These are phyloP conservation scores for Mortierella sp. DNA, from an alignment of 371 early-diverging fungal genomes.

Conservation along the genomic window DNA sequence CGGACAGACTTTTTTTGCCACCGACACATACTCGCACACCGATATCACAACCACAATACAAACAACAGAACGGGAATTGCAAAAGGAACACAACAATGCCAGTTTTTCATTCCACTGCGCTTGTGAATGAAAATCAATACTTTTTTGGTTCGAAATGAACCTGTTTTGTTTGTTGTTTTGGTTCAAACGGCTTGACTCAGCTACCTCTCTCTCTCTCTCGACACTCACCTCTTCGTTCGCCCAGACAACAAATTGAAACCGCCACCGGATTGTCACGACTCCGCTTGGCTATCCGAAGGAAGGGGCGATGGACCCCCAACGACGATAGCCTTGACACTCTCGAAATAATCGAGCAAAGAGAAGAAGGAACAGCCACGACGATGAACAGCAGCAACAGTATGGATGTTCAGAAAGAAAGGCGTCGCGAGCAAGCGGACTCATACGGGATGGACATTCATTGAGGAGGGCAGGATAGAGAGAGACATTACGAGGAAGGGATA, in stretches of 20 bases:
- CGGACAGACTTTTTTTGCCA: not conserved
- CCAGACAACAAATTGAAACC: slow-evolving; percentile 9
- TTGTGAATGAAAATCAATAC: not conserved
- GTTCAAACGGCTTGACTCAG: not conserved
- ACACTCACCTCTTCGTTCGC: not conserved
- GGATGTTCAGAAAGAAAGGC: not conserved
- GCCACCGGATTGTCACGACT: not conserved
- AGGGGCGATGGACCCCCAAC: not conserved
- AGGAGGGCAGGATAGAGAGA: slow-evolving; percentile 6
- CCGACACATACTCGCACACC: not conserved
- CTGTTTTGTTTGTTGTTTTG: not conserved
- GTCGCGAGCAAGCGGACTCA: too few relatives aligned
- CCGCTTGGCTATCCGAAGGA: not conserved
- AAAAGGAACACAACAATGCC: not conserved
- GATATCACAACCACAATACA: not conserved
- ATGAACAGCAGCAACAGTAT: not conserved
- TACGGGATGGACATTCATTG: too few relatives aligned
- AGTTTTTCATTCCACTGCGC: not conserved
- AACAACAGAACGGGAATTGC: not conserved
- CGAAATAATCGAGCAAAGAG: too few relatives aligned
- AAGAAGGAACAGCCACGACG: not conserved
- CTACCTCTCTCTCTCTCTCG: not conserved
- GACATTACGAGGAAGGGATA: not conserved
- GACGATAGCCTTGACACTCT: too few relatives aligned
- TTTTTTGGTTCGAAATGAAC: not conserved